These are phyloP conservation scores for Skeletonema grethae DNA, from an alignment of 108 stramenopile genomes.

Conservation along the genomic window DNA sequence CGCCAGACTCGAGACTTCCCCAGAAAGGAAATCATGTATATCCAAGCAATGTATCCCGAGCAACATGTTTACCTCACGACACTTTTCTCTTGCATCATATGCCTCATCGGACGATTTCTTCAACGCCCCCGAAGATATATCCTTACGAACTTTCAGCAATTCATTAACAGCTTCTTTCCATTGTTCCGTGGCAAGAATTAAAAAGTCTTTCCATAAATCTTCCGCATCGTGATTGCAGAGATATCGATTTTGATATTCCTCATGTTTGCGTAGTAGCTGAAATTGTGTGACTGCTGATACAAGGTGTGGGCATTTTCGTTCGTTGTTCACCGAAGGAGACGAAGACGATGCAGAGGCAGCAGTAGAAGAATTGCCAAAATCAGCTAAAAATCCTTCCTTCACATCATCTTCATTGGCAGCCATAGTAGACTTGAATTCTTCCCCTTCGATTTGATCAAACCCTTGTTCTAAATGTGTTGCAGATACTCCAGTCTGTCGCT, in stretches of 20 bases:
- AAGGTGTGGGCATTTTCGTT: neutral
- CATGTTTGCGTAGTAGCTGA: neutral
- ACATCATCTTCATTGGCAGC: constrained; percentile 46
- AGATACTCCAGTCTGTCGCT: constrained; percentile 38
- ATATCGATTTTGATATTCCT: neutral
- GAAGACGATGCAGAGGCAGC: too few species aligned
- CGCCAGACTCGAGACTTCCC: constrained; percentile 2
- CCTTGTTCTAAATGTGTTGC: constrained; percentile 30
- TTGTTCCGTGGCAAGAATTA: neutral
- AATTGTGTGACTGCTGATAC: neutral
- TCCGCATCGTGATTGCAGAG: neutral
- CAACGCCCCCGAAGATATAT: constrained; percentile 9
- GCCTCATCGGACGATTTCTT: constrained; percentile 21
- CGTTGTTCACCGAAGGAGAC: too few species aligned
- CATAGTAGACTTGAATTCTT: constrained; percentile 33
- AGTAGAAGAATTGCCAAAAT: neutral
- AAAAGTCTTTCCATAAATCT: constrained; percentile 14
- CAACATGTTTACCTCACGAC: constrained; percentile 37
- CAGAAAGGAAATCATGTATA: constrained; percentile 15
- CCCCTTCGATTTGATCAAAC: constrained; percentile 23
- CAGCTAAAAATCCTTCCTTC: constrained; percentile 22
- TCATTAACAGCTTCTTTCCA: constrained; percentile 17
- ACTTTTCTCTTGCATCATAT: constrained; percentile 27
- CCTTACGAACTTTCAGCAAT: neutral
- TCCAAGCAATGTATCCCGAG: constrained; percentile 28